phyloP scores from a whole-genome alignment of 139 green algal species.

The Desmodesmus armatus region DNA sequence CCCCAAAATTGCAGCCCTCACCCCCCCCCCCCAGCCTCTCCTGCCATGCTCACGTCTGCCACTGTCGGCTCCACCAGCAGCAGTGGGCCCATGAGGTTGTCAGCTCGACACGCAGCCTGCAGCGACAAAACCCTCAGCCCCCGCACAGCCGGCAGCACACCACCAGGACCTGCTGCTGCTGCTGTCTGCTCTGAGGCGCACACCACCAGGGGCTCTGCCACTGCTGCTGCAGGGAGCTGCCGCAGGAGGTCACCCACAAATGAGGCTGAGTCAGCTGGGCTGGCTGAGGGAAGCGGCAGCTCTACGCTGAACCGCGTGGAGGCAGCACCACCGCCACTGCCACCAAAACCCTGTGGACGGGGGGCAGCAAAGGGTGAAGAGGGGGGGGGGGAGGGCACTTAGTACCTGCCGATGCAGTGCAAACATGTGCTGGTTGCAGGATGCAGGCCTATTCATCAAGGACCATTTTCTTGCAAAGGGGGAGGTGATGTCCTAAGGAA shows the following conservation, averaged over 20 bases:
- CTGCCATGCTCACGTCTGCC: slow-evolving; percentile 44
- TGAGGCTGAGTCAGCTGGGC: slow-evolving; percentile 7
- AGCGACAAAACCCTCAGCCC: slow-evolving; percentile 47
- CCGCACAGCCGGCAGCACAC: background rate
- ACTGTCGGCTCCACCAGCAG: slow-evolving; percentile 52
- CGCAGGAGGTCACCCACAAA: slow-evolving; percentile 21
- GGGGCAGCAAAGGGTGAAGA: too few species aligned
- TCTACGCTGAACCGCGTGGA: slow-evolving; percentile 52
- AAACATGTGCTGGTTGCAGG: too few species aligned
- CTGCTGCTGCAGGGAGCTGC: slow-evolving; percentile 23
- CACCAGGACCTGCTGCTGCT: slow-evolving; percentile 6
- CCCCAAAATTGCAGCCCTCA: too few species aligned
- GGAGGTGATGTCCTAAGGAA: too few species aligned
- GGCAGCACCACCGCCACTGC: background rate
- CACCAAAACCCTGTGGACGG: slow-evolving; percentile 45
- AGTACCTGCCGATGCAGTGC: too few species aligned
- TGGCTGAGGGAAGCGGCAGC: slow-evolving; percentile 48
- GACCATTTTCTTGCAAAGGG: too few species aligned
- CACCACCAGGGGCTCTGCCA: slow-evolving; percentile 16
- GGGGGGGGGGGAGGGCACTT: too few species aligned
- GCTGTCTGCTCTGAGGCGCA: slow-evolving; percentile 43
- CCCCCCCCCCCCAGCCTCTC: background rate
- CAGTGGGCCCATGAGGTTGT: slow-evolving; percentile 47
- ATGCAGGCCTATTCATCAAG: too few species aligned
- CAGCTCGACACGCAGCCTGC: slow-evolving; percentile 46